phyloP scores from a whole-genome alignment of 2,329 filamentous ascomycete species.

The Cladophialophora psammophila region DNA sequence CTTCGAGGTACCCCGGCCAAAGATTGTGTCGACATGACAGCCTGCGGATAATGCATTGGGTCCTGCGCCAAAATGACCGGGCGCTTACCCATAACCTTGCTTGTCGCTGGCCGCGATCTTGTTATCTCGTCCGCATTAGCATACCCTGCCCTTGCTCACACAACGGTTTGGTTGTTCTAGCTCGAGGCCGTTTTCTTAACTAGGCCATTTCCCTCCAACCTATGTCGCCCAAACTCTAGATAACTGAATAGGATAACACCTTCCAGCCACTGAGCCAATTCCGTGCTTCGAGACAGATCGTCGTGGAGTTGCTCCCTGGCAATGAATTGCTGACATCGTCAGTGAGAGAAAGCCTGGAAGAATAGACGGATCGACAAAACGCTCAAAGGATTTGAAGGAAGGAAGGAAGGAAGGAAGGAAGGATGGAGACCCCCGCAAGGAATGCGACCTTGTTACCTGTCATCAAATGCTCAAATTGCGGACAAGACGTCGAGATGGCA shows the following conservation, averaged over 20 bases:
- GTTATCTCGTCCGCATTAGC: slow-evolving; percentile 24
- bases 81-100: slow-evolving; percentile 20
- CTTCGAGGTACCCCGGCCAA: slow-evolving; percentile 36
- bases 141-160: slow-evolving; percentile 24
- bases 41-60: slow-evolving; percentile 15
- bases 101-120: slow-evolving; percentile 24
- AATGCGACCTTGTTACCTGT: slow-evolving; percentile 77
- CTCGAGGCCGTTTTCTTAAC: slow-evolving; percentile 17
- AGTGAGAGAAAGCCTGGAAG: neutral
- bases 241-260: slow-evolving; percentile 24
- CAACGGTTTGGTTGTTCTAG: slow-evolving; percentile 14
- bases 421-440: slow-evolving; percentile 47
- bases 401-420: slow-evolving; percentile 20
- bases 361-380: neutral
- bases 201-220: slow-evolving; percentile 17
- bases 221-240: slow-evolving; percentile 18
- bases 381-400: slow-evolving; percentile 1
- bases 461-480: slow-evolving; percentile 87
- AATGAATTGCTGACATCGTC: slow-evolving; percentile 9
- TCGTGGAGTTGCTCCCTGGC: neutral
- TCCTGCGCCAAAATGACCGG: slow-evolving; percentile 26
- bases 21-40: slow-evolving; percentile 19
- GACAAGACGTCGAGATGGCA: slow-evolving; percentile 79
- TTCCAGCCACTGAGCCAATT: slow-evolving; percentile 14
- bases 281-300: slow-evolving; percentile 1